Percentiles rank a stretch among this genome's conserved stretches.
Evolutionary conservation across 116 monocot species (phyloP).

Genomic region (Cymodocea nodosa): DNA sequence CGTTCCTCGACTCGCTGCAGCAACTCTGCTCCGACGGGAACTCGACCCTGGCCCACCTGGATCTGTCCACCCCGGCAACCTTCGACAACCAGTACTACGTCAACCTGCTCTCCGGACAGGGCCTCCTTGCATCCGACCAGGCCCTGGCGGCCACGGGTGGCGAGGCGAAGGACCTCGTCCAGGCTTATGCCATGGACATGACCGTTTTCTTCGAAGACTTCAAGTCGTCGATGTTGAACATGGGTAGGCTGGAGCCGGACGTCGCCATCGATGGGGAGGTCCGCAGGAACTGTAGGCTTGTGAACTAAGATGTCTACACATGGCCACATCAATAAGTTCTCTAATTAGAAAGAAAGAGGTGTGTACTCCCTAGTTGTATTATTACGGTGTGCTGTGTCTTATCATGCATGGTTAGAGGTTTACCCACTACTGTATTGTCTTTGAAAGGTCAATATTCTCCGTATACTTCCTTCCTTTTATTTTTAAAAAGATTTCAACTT

Average conservation of each 20-base stretch:
- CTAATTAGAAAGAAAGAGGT: not conserved
- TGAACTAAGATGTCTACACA: conserved; percentile 18
- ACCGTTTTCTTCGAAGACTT: conserved; percentile 63
- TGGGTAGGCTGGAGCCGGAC: conserved; percentile 47
- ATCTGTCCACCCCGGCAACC: conserved; percentile 46
- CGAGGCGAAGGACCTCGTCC: conserved; percentile 24
- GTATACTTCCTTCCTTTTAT: no score
- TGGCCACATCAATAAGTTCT: not conserved
- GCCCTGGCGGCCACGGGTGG: conserved; percentile 18
- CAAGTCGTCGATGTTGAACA: conserved; percentile 47
- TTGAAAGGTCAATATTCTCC: no score
- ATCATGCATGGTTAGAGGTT: no score
- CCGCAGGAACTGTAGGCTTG: conserved; percentile 51
- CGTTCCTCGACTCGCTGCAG: conserved; percentile 52
- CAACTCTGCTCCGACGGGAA: conserved; percentile 41
- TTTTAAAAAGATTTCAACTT: no score
- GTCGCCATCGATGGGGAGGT: conserved; percentile 38
- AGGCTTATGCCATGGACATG: conserved; percentile 30
- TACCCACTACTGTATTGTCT: no score
- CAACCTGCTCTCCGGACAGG: conserved; percentile 55
- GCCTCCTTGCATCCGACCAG: conserved; percentile 68
- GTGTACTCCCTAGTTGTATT: not conserved
- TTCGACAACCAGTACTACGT: conserved; percentile 90
- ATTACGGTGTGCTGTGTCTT: no score
- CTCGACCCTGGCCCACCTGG: conserved; percentile 43